phyloP scores from a whole-genome alignment of 2,329 filamentous ascomycete species.

The Aspergillus bombycis region DNA sequence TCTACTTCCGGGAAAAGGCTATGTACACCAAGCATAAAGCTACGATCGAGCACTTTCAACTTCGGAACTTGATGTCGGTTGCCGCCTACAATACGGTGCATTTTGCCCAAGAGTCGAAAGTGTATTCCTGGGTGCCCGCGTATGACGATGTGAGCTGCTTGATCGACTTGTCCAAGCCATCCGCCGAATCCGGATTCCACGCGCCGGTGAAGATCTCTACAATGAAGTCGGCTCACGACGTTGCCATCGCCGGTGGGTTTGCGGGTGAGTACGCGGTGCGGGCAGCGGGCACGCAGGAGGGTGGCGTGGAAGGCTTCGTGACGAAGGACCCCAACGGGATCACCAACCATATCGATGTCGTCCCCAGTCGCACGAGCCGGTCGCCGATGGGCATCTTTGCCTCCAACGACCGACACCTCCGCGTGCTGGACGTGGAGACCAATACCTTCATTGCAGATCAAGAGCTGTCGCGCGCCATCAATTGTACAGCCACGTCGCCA shows the following conservation, averaged over 20 bases:
- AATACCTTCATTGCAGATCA: slow-evolving; percentile 44
- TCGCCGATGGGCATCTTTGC: slow-evolving; percentile 57
- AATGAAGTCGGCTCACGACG: slow-evolving; percentile 52
- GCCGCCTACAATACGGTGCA: slow-evolving; percentile 59
- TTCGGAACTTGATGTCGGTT: slow-evolving; percentile 60
- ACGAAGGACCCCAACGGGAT: slow-evolving; percentile 54
- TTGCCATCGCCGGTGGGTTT: slow-evolving; percentile 61
- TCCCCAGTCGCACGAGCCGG: slow-evolving; percentile 51
- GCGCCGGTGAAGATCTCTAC: slow-evolving; percentile 54
- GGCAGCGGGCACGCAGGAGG: slow-evolving; percentile 36
- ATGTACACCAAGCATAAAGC: slow-evolving; percentile 55
- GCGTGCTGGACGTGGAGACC: slow-evolving; percentile 56
- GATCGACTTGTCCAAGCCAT: slow-evolving; percentile 53
- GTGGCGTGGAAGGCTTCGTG: slow-evolving; percentile 50
- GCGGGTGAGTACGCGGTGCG: slow-evolving; percentile 60
- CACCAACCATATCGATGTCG: slow-evolving; percentile 62
- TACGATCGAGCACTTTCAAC: slow-evolving; percentile 61
- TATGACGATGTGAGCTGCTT: slow-evolving; percentile 46
- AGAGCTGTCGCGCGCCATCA: slow-evolving; percentile 44
- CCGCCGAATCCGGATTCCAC: slow-evolving; percentile 39
- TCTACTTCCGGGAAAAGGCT: slow-evolving; percentile 52
- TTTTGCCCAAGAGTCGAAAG: slow-evolving; percentile 53
- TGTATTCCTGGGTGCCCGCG: slow-evolving; percentile 55
- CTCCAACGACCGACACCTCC: slow-evolving; percentile 60
- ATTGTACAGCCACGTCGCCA: slow-evolving; percentile 49